Evolutionary conservation across 176 grass and related monocot species (phyloP).

Genomic region (Oryza australiensis): DNA sequence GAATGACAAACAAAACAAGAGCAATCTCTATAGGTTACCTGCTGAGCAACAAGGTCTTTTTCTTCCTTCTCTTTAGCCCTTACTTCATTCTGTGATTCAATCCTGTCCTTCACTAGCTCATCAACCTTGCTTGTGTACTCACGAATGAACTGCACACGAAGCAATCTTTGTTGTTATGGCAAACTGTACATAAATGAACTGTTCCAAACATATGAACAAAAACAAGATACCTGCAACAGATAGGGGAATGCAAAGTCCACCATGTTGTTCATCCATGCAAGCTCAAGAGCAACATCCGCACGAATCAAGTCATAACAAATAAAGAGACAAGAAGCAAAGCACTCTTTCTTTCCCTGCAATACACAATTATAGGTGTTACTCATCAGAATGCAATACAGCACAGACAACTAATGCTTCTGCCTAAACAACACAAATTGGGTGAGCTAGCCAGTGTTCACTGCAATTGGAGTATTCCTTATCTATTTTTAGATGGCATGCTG

Average conservation of each 20-base stretch:
- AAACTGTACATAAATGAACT: not conserved
- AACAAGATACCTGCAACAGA: slow-evolving; percentile 76
- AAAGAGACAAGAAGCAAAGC: slow-evolving; percentile 97
- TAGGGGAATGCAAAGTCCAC: slow-evolving; percentile 97
- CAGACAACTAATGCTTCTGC: not conserved
- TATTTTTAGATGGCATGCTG: not conserved
- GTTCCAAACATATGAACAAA: not conserved
- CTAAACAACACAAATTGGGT: slow-evolving; percentile 2
- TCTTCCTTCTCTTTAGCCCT: slow-evolving; percentile 87
- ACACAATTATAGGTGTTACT: slow-evolving; percentile 19
- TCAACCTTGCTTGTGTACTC: slow-evolving; percentile 97
- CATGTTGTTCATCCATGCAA: slow-evolving; percentile 99
- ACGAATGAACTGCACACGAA: slow-evolving; percentile 67
- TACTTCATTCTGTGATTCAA: slow-evolving; percentile 79
- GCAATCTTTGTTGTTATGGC: not conserved
- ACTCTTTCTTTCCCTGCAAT: slow-evolving; percentile 98
- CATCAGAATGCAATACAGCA: slow-evolving; percentile 14
- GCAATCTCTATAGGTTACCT: slow-evolving; percentile 48
- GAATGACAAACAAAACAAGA: not conserved
- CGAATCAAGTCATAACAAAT: slow-evolving; percentile 96
- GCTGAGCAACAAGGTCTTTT: slow-evolving; percentile 85
- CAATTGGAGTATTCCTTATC: slow-evolving; percentile 1
- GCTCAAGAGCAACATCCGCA: slow-evolving; percentile 91
- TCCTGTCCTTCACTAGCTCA: slow-evolving; percentile 82
- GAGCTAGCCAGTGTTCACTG: not conserved